phyloP scores from a whole-genome alignment of 257 asterid genomes.

The Cruciata laevipes region DNA sequence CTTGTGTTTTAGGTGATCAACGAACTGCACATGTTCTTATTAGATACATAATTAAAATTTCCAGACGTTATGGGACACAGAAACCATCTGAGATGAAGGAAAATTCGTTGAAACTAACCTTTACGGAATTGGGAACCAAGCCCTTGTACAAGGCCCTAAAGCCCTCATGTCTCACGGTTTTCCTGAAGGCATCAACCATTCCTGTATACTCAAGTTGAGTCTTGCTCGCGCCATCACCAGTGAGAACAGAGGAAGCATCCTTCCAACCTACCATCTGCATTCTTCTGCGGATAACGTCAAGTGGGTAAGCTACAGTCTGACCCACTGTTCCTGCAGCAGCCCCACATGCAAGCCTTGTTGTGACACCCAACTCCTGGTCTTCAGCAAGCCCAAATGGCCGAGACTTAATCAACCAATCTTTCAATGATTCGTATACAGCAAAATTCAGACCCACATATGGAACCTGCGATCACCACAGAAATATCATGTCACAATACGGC shows the following conservation, averaged over 20 bases:
- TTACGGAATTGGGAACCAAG: conserved; percentile 90
- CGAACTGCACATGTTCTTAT: background rate
- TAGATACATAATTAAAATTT: too few species aligned
- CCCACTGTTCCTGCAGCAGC: conserved; percentile 97
- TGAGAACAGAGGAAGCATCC: conserved; percentile 68
- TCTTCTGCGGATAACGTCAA: conserved; percentile 90
- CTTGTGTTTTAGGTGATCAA: background rate
- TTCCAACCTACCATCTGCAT: conserved; percentile 99
- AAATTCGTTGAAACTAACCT: conserved; percentile 45
- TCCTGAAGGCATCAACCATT: conserved; percentile 94
- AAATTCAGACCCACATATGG: conserved; percentile 98
- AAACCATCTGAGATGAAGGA: background rate
- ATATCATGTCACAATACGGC: conserved; percentile 11
- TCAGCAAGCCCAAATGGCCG: conserved; percentile 62
- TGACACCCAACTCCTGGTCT: conserved; percentile 75
- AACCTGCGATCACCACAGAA: conserved; percentile 46
- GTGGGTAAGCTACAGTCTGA: conserved; percentile 97
- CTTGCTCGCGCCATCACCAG: conserved; percentile 75
- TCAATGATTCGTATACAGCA: conserved; percentile 93
- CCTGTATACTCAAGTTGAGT: conserved; percentile 70
- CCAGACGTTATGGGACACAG: background rate
- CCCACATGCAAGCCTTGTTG: conserved; percentile 87
- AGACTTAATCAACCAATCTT: conserved; percentile 71
- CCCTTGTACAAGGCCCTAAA: conserved; percentile 91
- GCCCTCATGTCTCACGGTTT: conserved; percentile 86